Evolutionary conservation across 1,284 basidiomycete species (phyloP).

Genomic region (Garcileccinum viscosum): DNA sequence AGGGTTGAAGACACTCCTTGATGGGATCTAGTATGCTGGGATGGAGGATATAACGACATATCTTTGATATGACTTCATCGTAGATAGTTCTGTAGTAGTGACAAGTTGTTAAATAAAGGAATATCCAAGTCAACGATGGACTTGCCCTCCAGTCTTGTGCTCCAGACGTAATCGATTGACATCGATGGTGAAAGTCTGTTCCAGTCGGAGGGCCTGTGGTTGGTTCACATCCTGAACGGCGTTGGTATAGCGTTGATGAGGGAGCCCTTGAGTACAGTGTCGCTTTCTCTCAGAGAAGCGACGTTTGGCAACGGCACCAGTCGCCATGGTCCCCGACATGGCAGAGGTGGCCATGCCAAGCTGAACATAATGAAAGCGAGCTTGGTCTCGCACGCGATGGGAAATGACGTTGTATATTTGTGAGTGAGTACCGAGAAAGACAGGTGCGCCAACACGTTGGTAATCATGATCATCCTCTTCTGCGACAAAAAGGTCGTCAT

Average conservation of each 20-base stretch:
- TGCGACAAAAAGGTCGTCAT: background rate
- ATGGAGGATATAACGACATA: background rate
- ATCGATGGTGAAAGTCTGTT: background rate
- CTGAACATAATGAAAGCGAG: background rate
- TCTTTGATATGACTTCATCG: background rate
- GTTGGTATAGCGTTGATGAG: background rate
- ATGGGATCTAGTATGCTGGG: background rate
- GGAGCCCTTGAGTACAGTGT: background rate
- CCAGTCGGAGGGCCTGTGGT: background rate
- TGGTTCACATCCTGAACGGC: background rate
- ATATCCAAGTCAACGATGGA: too few species aligned
- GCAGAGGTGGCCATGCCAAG: background rate
- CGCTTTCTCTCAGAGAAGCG: background rate
- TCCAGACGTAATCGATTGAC: background rate
- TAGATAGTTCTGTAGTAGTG: background rate
- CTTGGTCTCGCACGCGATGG: background rate
- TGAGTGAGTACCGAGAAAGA: background rate
- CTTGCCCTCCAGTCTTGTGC: background rate
- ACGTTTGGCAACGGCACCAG: background rate
- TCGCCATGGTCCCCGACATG: background rate
- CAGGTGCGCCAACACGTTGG: background rate
- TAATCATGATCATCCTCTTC: background rate
- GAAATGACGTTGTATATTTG: background rate
- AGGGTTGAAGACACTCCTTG: background rate
- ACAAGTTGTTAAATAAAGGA: too few species aligned